Evolutionary conservation across 768 basidiomycete genomes (phyloP).

Genomic region (Agaricus subrufescens): DNA sequence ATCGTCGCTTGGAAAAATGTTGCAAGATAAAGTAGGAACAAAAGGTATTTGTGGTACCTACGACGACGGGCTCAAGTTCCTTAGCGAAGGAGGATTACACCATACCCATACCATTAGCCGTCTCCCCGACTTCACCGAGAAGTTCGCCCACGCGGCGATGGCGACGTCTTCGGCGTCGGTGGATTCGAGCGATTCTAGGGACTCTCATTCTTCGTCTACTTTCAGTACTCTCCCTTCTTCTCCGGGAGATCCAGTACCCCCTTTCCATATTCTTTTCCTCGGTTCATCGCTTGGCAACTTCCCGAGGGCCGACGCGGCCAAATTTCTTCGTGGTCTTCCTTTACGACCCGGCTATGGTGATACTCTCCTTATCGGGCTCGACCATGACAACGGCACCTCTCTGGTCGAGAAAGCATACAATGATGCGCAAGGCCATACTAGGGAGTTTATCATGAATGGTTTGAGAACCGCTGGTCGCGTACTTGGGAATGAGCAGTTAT

Average conservation of each 20-base stretch:
- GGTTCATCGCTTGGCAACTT: conserved; percentile 95
- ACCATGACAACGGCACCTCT: conserved; percentile 70
- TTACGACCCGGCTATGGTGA: conserved; percentile 71
- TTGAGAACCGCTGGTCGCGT: conserved; percentile 62
- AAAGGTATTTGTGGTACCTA: conserved; percentile 92
- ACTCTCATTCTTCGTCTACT: conserved; percentile 7
- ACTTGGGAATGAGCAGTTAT: conserved; percentile 62
- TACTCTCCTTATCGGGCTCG: conserved; percentile 86
- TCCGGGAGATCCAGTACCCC: conserved; percentile 42
- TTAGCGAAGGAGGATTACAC: conserved; percentile 49
- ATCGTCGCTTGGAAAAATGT: conserved; percentile 56
- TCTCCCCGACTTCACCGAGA: background rate
- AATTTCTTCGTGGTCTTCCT: conserved; percentile 77
- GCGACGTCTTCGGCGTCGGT: conserved; percentile 29
- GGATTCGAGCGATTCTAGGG: conserved; percentile 17
- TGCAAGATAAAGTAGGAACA: conserved; percentile 69
- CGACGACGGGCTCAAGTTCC: conserved; percentile 80
- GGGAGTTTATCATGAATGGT: conserved; percentile 83
- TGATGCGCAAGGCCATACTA: conserved; percentile 69
- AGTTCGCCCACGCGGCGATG: conserved; percentile 4
- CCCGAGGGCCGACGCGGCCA: conserved; percentile 55
- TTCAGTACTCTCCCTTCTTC: conserved; percentile 36
- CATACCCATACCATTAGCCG: background rate
- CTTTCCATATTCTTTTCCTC: conserved; percentile 81
- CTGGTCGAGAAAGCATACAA: conserved; percentile 85